Conservation (phyloP, 73 alveolate species). For the Paramecium bursaria region DNA sequence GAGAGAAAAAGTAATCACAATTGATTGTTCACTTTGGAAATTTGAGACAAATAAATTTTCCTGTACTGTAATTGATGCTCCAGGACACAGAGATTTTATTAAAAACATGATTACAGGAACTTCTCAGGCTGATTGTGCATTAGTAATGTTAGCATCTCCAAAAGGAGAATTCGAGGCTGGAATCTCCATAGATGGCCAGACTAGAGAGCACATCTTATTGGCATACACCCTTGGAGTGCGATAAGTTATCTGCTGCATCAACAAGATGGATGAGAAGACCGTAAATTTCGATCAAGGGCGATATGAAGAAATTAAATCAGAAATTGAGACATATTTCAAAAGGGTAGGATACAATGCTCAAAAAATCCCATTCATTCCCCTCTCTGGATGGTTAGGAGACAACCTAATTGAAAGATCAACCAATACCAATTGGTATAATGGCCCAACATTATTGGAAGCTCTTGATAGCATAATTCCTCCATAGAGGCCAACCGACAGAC, state of each 20-base stretch:
- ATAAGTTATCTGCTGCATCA: slow-evolving; percentile 80
- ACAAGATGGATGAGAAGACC: slow-evolving; percentile 88
- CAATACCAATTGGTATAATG: slow-evolving; percentile 99
- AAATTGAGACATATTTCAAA: slow-evolving; percentile 66
- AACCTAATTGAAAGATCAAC: slow-evolving; percentile 79
- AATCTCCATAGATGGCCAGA: slow-evolving; percentile 88
- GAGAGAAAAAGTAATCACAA: slow-evolving; percentile 66
- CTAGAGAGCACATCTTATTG: slow-evolving; percentile 95
- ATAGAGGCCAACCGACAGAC: slow-evolving; percentile 92
- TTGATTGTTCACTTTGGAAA: slow-evolving; percentile 54
- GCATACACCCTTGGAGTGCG: slow-evolving; percentile 91
- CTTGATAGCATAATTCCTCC: slow-evolving; percentile 93
- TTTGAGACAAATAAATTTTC: slow-evolving; percentile 64
- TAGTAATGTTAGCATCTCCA: slow-evolving; percentile 79
- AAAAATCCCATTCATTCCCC: slow-evolving; percentile 78
- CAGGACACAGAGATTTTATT: slow-evolving; percentile 60
- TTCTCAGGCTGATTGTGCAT: slow-evolving; percentile 84
- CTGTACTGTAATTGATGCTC: slow-evolving; percentile 67
- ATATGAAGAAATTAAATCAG: slow-evolving; percentile 70
- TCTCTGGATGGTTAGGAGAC: slow-evolving; percentile 87
- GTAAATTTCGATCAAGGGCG: slow-evolving; percentile 85
- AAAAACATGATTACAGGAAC: slow-evolving; percentile 88
- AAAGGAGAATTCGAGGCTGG: slow-evolving; percentile 92
- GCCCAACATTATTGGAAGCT: slow-evolving; percentile 95
- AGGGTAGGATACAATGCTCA: slow-evolving; percentile 77